These are phyloP conservation scores for Pythium oligandrum DNA, from an alignment of 352 stramenopile species.

Conservation along the genomic window DNA sequence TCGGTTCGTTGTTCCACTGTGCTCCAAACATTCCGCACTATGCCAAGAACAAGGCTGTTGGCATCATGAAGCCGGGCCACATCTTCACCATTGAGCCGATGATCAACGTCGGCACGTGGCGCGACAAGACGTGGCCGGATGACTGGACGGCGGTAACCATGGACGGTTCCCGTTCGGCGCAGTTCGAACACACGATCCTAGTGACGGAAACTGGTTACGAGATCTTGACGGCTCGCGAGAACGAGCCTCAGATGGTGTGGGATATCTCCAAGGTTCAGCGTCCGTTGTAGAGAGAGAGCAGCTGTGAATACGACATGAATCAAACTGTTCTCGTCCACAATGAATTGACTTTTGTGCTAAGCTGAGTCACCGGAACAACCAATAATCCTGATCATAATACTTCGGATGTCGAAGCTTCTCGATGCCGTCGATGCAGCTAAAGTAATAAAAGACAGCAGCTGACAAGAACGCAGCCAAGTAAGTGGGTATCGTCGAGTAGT, in stretches of 20 bases:
- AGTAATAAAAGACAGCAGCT: constrained; percentile 53
- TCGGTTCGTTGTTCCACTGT: constrained; percentile 96
- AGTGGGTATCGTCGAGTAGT: too few relatives aligned
- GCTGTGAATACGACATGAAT: too few relatives aligned
- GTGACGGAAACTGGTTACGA: constrained; percentile 98
- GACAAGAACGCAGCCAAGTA: not conserved
- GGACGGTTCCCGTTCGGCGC: constrained; percentile 93
- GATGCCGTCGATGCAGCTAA: constrained; percentile 38
- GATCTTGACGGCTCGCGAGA: constrained; percentile 92
- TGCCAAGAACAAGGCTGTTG: constrained; percentile 96
- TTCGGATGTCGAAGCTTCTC: constrained; percentile 47
- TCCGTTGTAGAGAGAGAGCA: constrained; percentile 16
- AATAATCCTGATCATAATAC: constrained; percentile 55
- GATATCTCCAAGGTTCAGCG: constrained; percentile 77
- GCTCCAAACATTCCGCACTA: constrained; percentile 97
- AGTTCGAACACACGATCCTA: constrained; percentile 98
- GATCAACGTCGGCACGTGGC: constrained; percentile 95
- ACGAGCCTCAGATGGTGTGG: constrained; percentile 87
- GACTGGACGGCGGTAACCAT: constrained; percentile 97
- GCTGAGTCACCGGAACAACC: constrained; percentile 24
- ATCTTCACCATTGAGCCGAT: constrained; percentile 99
- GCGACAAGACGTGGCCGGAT: constrained; percentile 94
- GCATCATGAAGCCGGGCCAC: constrained; percentile 96
- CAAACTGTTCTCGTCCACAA: not conserved
- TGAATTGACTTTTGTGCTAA: not conserved